These are phyloP conservation scores for Candida argentea DNA, from an alignment of 805 yeast species.

Conservation along the genomic window DNA sequence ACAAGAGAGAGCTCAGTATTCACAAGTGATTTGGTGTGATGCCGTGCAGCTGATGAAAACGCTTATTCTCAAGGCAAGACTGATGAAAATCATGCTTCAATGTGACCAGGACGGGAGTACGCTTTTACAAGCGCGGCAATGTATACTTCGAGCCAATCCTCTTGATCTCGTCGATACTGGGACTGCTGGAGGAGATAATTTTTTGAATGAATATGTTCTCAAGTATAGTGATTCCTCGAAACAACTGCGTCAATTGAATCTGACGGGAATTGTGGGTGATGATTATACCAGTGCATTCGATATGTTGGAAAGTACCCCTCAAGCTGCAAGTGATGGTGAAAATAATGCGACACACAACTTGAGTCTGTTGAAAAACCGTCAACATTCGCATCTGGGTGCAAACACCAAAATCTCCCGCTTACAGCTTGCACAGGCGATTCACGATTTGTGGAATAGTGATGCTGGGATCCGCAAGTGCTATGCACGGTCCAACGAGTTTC, in stretches of 20 bases:
- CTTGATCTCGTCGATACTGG: slow-evolving; percentile 54
- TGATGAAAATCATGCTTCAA: slow-evolving; percentile 50
- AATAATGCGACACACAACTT: too few species aligned
- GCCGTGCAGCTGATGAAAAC: slow-evolving; percentile 74
- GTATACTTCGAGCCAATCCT: slow-evolving; percentile 46
- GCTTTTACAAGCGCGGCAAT: slow-evolving; percentile 37
- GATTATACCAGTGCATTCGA: slow-evolving; percentile 12
- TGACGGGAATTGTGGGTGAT: slow-evolving; percentile 46
- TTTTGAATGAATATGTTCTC: slow-evolving; percentile 53
- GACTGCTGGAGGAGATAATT: slow-evolving; percentile 55
- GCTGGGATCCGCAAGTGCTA: slow-evolving; percentile 53
- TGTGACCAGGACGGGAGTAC: slow-evolving; percentile 44
- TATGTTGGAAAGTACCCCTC: slow-evolving; percentile 7
- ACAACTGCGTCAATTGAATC: slow-evolving; percentile 37
- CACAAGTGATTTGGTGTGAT: slow-evolving; percentile 90
- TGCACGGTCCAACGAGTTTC: slow-evolving; percentile 62
- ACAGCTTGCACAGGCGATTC: slow-evolving; percentile 66
- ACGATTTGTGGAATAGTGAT: slow-evolving; percentile 60
- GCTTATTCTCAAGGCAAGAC: slow-evolving; percentile 66
- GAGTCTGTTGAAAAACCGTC: not conserved
- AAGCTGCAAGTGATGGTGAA: not conserved
- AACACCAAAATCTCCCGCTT: slow-evolving; percentile 14
- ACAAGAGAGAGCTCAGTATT: slow-evolving; percentile 70
- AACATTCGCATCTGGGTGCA: not conserved
- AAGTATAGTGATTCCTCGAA: slow-evolving; percentile 50